These are phyloP conservation scores for Backusella mclennaniae DNA, from an alignment of 192 early-diverging fungal species.

Conservation along the genomic window DNA sequence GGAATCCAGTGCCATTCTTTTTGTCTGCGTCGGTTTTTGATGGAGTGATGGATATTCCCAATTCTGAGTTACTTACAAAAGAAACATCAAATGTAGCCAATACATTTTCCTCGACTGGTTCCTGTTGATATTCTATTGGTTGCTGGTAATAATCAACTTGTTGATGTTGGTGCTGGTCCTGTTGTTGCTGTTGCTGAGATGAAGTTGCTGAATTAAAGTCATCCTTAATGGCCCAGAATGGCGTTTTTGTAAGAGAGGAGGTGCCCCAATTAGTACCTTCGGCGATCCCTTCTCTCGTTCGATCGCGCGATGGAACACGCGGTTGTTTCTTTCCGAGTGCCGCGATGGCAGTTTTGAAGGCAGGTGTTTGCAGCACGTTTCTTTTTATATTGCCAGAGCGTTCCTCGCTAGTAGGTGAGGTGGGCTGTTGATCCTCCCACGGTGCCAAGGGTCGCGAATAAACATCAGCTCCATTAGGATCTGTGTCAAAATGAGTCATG, in stretches of 20 bases:
- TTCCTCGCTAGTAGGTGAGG: neutral
- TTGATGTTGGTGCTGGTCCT: neutral
- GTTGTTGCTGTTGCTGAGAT: neutral
- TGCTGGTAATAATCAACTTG: neutral
- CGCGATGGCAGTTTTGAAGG: neutral
- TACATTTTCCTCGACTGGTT: neutral
- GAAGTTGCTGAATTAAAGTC: neutral
- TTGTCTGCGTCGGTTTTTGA: neutral
- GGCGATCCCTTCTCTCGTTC: neutral
- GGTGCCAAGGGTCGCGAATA: neutral
- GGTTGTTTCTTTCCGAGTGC: neutral
- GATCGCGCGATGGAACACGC: neutral
- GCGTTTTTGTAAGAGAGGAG: neutral
- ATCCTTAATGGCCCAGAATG: neutral
- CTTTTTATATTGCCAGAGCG: neutral
- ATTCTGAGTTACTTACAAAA: neutral
- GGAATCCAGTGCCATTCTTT: neutral
- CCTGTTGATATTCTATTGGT: neutral
- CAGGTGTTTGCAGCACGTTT: neutral
- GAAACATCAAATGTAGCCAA: neutral
- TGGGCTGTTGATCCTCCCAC: neutral
- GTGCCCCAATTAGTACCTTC: neutral
- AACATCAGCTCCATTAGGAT: neutral
- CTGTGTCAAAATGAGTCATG: neutral
- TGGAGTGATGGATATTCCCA: neutral